Base-by-base conservation (phyloP, 2,329 filamentous ascomycete genomes). In the Sporothrix brasiliensis region DNA sequence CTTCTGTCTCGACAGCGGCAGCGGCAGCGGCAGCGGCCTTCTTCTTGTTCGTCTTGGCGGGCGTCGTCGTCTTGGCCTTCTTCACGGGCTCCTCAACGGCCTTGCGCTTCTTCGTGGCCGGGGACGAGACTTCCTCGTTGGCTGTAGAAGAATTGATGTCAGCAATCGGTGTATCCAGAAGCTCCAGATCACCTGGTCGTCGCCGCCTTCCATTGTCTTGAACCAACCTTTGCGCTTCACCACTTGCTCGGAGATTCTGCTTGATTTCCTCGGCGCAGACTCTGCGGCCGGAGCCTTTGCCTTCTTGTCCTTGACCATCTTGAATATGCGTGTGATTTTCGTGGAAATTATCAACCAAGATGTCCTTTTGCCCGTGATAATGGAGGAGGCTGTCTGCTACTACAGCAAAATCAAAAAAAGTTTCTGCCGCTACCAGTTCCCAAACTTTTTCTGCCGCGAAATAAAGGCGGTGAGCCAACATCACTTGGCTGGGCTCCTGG, bases 201-300 rank as follows among this genome's bases (percentile, higher is more conserved):
- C 13, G 13, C 14, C 41, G 19, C n/a, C 7, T 19, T 39, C 24
- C 13, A 1, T 30, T 3, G 0, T 16, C 10, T 14, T 6, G 3
- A 4, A 39, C 72, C 13, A n/a, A 73, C 72, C 72, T 65, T 73
- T 73, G 44, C 72, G 72, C 70, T 73, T 73, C 6, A 47, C 71
- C 1, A 63, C 67, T 44, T 66, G 58, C 56, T 73, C 72, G 27
- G 70, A 58, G n/a, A 73, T 54, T 67, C 72, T 66, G 70, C 54
- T 71, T 7, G 72, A 73, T 41, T 73, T 73, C 60, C 68, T 71
- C 27, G 69, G 56, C 39, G 72, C 63, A 53, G 49, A 41, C 39
- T 41, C 65, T 11, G 50, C 27, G 34, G 58, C 56, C 30, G 72
- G 21, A 19, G 56, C 70, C 68, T 69, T 69, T 4, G 41, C 49